Base-by-base conservation (phyloP, 2,329 filamentous ascomycete genomes). In the Calonectria fujianensis region DNA sequence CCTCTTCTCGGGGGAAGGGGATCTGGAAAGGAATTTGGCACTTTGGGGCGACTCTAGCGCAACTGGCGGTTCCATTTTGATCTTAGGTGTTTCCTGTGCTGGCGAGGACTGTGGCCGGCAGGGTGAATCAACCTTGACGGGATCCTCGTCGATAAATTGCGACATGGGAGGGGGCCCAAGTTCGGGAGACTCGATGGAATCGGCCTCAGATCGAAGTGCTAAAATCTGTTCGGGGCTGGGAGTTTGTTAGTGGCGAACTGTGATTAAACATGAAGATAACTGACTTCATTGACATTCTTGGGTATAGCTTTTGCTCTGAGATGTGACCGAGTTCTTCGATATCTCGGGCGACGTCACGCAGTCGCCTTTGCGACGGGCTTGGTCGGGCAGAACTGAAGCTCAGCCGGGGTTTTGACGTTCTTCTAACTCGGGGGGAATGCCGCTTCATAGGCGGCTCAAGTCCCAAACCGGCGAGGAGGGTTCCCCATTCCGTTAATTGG, bases 401-500 rank as follows among this genome's bases (percentile, higher is more conserved):
- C 48, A 86, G 83, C 69, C 85, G 85, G 16, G 82, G 84, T 64
- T 86, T 86, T 31, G 85, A 81, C 57, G 85, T 84, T 73, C 84
- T 89, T 57, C 86, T 84, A 24, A 83, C 80, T 78, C 82, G 82
- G 70, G 86, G 83, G 77, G 86, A 85, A 52, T 86, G 86, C 74
- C 87, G 83, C 80, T 90, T 90, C 77, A 84, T 84, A 24, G 91
- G 89, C 45, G 91, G 91, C 78, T 93, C 90, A 51, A 89, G 81
- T 8, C 93, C 93, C 54, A 96, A 87, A 35, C 90, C 90, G 57
- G 90, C 91, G 14, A 97, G 89, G 77, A 96, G 87, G 4, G 89
- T 88, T 37, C 91, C 90, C 85, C 95, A 90, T 86, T 96, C 94
- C 41, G 90, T 86, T 27, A 97, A 88, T 84, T 96, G 95, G 3